Conservation (phyloP, 306 rosid species). For the Sophora flavescens region DNA sequence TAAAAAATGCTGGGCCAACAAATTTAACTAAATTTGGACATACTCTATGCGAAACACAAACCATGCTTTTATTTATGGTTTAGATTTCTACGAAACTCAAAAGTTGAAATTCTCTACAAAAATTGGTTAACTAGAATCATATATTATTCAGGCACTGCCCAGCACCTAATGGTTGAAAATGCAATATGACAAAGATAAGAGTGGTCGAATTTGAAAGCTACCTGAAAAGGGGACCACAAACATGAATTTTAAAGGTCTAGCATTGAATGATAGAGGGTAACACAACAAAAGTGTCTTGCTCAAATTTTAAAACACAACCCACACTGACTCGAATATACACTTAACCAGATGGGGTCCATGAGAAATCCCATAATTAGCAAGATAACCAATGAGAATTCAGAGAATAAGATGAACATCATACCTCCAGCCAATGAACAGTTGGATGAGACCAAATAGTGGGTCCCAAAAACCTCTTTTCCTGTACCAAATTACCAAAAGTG, state of each 20-base stretch:
- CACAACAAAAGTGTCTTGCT: constrained; percentile 63
- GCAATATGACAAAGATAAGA: constrained; percentile 21
- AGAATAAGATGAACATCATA: constrained; percentile 63
- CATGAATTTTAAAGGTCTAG: constrained; percentile 42
- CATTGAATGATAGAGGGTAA: constrained; percentile 47
- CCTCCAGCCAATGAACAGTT: constrained; percentile 66
- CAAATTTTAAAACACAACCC: constrained; percentile 43
- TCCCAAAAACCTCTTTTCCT: constrained; percentile 38
- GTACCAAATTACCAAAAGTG: constrained; percentile 56
- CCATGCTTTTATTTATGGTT: constrained; percentile 21
- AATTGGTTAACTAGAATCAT: constrained; percentile 23
- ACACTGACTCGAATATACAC: constrained; percentile 22
- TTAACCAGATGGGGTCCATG: constrained; percentile 47
- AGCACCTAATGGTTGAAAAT: constrained; percentile 47
- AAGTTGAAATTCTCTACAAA: background rate
- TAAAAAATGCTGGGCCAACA: constrained; percentile 27
- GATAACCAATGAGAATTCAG: constrained; percentile 64
- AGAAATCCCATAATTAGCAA: constrained; percentile 60
- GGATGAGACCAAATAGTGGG: constrained; percentile 56
- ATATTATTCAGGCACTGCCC: background rate
- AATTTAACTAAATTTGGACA: constrained; percentile 32
- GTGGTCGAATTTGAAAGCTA: constrained; percentile 56
- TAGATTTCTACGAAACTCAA: constrained; percentile 28
- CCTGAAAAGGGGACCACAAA: constrained; percentile 61
- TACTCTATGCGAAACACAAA: background rate